Evolutionary conservation across 768 basidiomycete species (phyloP).

Genomic region (Auricularia sp.): DNA sequence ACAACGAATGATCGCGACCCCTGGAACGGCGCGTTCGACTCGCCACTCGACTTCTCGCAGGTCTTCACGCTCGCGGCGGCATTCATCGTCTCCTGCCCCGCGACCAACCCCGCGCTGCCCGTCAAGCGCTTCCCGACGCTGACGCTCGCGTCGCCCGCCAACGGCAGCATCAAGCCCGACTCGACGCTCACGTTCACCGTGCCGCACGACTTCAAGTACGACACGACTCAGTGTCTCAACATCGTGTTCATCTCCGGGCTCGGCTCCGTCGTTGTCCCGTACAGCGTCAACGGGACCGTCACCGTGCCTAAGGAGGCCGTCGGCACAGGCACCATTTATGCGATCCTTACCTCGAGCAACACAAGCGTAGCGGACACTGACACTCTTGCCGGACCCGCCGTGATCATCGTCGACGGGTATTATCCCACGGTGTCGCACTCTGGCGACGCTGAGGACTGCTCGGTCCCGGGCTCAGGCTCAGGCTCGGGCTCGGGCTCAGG

Average conservation of each 20-base stretch:
- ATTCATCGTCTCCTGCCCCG: slow-evolving; percentile 47
- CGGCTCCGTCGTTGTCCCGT: slow-evolving; percentile 27
- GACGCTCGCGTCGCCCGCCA: slow-evolving; percentile 20
- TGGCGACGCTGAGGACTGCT: no score
- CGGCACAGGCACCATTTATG: slow-evolving; percentile 39
- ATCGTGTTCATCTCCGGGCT: slow-evolving; percentile 44
- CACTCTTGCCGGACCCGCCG: slow-evolving; percentile 48
- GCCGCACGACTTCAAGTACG: slow-evolving; percentile 6
- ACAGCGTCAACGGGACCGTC: slow-evolving; percentile 19
- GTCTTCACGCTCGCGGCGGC: slow-evolving; percentile 30
- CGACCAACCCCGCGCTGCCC: slow-evolving; percentile 37
- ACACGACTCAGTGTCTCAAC: slow-evolving; percentile 21
- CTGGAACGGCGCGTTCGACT: slow-evolving; percentile 56
- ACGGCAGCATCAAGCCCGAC: slow-evolving; percentile 15
- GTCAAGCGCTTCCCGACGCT: slow-evolving; percentile 31
- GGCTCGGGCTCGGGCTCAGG: no score
- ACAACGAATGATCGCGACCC: slow-evolving; percentile 36
- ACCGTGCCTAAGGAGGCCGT: slow-evolving; percentile 32
- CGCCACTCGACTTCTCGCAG: slow-evolving; percentile 22
- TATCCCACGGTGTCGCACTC: slow-evolving; percentile 12
- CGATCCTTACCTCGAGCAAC: slow-evolving; percentile 34
- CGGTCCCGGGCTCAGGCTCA: no score
- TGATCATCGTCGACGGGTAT: slow-evolving; percentile 33
- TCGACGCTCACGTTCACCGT: slow-evolving; percentile 20
- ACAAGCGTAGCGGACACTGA: slow-evolving; percentile 32